These are phyloP conservation scores for Smittium culicis DNA, from an alignment of 371 early-diverging fungal genomes.

Conservation along the genomic window DNA sequence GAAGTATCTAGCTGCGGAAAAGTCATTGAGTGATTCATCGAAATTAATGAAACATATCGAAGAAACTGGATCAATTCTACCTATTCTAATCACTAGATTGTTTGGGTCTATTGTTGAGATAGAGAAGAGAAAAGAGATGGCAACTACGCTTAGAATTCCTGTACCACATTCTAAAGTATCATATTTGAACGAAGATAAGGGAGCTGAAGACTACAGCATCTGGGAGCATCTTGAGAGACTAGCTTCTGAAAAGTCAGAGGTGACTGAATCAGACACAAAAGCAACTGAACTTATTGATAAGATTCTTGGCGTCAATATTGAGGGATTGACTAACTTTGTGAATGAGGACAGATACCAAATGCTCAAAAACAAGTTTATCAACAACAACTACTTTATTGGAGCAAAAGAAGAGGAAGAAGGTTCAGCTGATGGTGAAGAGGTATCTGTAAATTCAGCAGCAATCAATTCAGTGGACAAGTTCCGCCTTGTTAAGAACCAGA, in stretches of 20 bases:
- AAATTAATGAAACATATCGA: conserved; percentile 33
- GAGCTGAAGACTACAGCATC: conserved; percentile 39
- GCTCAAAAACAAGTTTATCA: conserved; percentile 64
- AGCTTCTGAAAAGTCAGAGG: conserved; percentile 38
- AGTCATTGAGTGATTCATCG: conserved; percentile 16
- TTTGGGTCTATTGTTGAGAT: conserved; percentile 57
- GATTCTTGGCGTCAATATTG: conserved; percentile 48
- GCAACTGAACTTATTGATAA: conserved; percentile 43
- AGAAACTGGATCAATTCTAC: conserved; percentile 43
- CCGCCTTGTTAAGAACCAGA: neutral
- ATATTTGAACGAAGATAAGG: conserved; percentile 15
- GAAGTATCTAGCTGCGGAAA: conserved; percentile 35
- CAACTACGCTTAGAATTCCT: conserved; percentile 15
- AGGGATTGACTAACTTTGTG: conserved; percentile 68
- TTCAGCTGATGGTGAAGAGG: no score
- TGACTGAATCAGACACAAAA: conserved; percentile 36
- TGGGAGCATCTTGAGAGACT: conserved; percentile 76
- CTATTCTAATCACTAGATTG: conserved; percentile 61
- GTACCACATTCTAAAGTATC: conserved; percentile 2
- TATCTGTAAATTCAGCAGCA: no score
- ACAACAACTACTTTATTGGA: conserved; percentile 34
- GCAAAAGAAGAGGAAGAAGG: neutral
- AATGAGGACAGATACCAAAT: conserved; percentile 62
- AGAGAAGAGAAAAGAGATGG: conserved; percentile 41
- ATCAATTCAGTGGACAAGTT: neutral